Evolutionary conservation across 2,329 filamentous ascomycete genomes (phyloP).

Genomic region (Penicillium sp.): DNA sequence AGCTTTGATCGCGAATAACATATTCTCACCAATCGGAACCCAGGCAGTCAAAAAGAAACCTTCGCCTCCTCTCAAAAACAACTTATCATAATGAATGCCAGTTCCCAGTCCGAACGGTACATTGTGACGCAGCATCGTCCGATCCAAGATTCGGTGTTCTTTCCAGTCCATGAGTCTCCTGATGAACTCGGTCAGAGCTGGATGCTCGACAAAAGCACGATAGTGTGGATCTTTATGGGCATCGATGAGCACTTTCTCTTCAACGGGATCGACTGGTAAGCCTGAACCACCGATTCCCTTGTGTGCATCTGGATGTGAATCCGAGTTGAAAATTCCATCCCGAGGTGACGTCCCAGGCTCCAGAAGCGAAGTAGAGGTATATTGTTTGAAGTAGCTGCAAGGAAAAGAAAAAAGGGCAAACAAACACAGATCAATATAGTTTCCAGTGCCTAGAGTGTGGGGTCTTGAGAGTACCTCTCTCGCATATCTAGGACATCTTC

Average conservation of each 20-base stretch:
- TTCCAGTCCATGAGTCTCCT: constrained; percentile 43
- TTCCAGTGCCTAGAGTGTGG: neutral
- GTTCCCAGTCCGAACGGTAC: constrained; percentile 42
- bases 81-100: constrained; percentile 49
- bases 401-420: neutral
- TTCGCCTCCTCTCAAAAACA: constrained; percentile 46
- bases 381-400: constrained; percentile 44
- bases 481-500: constrained; percentile 48
- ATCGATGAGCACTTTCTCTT: constrained; percentile 33
- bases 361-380: constrained; percentile 45
- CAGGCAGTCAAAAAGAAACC: constrained; percentile 38
- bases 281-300: constrained; percentile 40
- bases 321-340: constrained; percentile 48
- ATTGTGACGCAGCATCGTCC: constrained; percentile 47
- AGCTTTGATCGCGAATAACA: neutral
- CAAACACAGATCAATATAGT: neutral
- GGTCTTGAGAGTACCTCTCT: constrained; percentile 22
- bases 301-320: constrained; percentile 38
- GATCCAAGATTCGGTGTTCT: constrained; percentile 36
- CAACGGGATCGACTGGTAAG: constrained; percentile 31
- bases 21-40: constrained; percentile 46
- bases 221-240: constrained; percentile 40
- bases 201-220: constrained; percentile 40
- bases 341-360: constrained; percentile 42
- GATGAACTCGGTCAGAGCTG: constrained; percentile 40